Evolutionary conservation across 2,329 filamentous ascomycete species (phyloP).

Genomic region (Xylaria sp.): DNA sequence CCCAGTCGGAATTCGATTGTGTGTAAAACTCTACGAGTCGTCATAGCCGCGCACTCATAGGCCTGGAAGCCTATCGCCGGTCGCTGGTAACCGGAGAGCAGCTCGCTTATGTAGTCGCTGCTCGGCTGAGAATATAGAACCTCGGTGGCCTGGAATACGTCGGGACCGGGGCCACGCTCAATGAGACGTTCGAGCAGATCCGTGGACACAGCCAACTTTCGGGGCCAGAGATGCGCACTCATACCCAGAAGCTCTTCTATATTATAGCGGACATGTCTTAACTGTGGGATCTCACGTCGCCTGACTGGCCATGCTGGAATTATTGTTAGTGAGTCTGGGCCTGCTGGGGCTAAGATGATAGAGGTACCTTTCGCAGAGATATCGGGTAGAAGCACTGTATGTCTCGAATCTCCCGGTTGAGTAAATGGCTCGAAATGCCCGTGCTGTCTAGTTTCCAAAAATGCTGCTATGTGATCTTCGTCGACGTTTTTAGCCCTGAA

Average conservation of each 20-base stretch:
- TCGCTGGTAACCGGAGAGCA: background rate
- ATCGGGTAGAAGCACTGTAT: background rate
- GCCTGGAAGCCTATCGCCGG: constrained; percentile 10
- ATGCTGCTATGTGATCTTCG: constrained; percentile 16
- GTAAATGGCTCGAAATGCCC: constrained; percentile 40
- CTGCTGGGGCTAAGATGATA: background rate
- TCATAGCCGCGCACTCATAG: background rate
- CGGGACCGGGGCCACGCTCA: background rate
- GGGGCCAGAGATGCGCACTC: background rate
- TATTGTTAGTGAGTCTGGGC: background rate
- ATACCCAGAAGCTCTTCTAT: background rate
- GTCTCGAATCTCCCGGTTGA: background rate
- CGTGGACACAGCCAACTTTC: too few relatives aligned
- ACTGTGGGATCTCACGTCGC: constrained; percentile 14
- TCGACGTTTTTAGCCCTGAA: constrained; percentile 13
- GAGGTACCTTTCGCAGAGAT: background rate
- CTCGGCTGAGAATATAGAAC: constrained; percentile 23
- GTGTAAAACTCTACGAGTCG: background rate
- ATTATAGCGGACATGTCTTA: background rate
- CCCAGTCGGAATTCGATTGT: constrained; percentile 45
- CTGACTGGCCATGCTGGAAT: background rate
- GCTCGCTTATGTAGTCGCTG: constrained; percentile 30
- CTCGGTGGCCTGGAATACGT: constrained; percentile 18
- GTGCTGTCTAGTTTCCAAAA: constrained; percentile 31
- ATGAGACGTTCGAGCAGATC: background rate